Evolutionary conservation across 768 basidiomycete species (phyloP).

Genomic region (Crucibulum laeve): DNA sequence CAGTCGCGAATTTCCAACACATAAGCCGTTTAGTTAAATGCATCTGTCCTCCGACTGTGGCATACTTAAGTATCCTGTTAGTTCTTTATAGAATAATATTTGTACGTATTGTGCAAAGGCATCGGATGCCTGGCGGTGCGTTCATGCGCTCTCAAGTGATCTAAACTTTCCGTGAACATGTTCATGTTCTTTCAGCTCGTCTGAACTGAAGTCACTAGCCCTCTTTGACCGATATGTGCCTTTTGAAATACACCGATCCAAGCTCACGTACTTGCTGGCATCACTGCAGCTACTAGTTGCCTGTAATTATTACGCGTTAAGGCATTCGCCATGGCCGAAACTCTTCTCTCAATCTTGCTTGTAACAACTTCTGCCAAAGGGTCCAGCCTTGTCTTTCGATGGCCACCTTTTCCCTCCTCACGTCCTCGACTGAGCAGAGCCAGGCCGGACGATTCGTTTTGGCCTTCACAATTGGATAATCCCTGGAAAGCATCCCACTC

Average conservation of each 20-base stretch:
- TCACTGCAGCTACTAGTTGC: too few species aligned
- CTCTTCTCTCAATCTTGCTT: constrained; percentile 75
- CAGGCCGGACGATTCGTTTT: constrained; percentile 40
- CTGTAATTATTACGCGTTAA: too few species aligned
- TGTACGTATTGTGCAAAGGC: not conserved
- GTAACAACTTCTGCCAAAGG: constrained; percentile 84
- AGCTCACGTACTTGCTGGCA: too few species aligned
- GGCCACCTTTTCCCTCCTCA: constrained; percentile 70
- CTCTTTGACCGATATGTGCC: too few species aligned
- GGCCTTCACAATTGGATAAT: constrained; percentile 59
- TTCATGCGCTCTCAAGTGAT: not conserved
- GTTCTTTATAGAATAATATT: too few species aligned
- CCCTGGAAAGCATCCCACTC: constrained; percentile 66
- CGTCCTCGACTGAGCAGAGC: constrained; percentile 72
- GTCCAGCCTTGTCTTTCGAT: constrained; percentile 74
- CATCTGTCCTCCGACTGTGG: too few species aligned
- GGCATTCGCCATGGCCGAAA: constrained; percentile 82
- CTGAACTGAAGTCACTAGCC: too few species aligned
- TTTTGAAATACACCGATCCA: not conserved
- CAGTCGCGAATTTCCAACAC: too few species aligned
- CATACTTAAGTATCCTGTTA: too few species aligned
- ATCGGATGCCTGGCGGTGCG: not conserved
- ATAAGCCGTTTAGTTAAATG: too few species aligned
- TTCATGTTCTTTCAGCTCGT: too few species aligned
- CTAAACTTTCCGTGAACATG: not conserved